Evolutionary conservation across 306 rosid genomes (phyloP).

Genomic region (Acacia melanoxylon): DNA sequence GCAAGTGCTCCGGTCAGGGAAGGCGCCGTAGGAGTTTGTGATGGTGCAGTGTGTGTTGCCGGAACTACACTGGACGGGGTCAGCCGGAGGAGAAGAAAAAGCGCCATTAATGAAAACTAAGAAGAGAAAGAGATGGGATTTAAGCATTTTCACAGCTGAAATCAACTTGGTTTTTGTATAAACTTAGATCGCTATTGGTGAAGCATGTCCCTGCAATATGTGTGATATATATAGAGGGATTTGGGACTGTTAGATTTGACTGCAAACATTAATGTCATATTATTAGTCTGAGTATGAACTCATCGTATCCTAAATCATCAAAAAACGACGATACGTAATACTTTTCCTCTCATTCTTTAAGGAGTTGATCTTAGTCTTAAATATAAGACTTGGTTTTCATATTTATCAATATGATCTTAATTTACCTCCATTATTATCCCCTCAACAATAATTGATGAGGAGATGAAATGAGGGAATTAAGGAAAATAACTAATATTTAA

Average conservation of each 20-base stretch:
- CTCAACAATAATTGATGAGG: no score
- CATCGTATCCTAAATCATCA: not conserved
- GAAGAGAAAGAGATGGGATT: not conserved
- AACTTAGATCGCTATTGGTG: not conserved
- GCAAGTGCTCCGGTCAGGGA: not conserved
- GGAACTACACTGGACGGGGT: not conserved
- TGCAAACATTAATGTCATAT: not conserved
- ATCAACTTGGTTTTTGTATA: not conserved
- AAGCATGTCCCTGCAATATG: not conserved
- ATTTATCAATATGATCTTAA: accelerated
- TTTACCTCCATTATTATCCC: accelerated
- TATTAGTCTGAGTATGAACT: not conserved
- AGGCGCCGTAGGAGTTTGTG: not conserved
- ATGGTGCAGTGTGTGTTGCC: not conserved
- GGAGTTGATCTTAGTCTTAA: no score
- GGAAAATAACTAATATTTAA: no score
- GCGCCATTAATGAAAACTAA: not conserved
- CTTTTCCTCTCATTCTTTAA: no score
- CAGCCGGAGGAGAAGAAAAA: not conserved
- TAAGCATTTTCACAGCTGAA: not conserved
- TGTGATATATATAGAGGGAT: not conserved
- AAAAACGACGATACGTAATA: not conserved
- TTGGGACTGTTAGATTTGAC: not conserved
- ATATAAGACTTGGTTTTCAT: no score
- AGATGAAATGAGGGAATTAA: no score